A percentile compares a stretch with the other conserved stretches of the same genome.
Conservation (phyloP, 1,139 yeast genomes). For the Nakaseomyces sp. region DNA sequence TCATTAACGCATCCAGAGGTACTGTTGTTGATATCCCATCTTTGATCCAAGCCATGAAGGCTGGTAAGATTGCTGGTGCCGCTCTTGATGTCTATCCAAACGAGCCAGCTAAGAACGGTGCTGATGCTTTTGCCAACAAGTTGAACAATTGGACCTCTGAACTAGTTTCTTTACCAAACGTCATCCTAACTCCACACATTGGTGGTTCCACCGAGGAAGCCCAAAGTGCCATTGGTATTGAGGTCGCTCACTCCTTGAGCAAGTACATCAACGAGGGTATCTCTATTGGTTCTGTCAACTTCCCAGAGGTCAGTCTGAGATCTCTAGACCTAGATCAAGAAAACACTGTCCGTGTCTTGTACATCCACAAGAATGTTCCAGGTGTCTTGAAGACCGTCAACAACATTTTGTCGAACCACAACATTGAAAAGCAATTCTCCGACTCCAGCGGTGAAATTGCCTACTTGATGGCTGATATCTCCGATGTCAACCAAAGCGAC, state of each 20-base stretch:
- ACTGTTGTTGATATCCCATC: conserved; percentile 96
- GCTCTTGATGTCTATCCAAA: conserved; percentile 95
- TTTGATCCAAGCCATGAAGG: conserved; percentile 78
- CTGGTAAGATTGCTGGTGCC: conserved; percentile 94
- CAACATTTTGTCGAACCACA: conserved; percentile 88
- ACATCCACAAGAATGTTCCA: conserved; percentile 96
- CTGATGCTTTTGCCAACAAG: conserved; percentile 57
- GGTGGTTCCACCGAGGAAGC: conserved; percentile 99
- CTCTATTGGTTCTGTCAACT: conserved; percentile 93
- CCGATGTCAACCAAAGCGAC: conserved; percentile 73
- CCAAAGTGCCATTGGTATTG: conserved; percentile 94
- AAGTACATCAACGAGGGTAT: conserved; percentile 94
- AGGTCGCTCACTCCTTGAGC: conserved; percentile 77
- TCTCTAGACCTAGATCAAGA: conserved; percentile 83
- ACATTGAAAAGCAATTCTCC: conserved; percentile 94
- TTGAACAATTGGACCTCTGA: conserved; percentile 82
- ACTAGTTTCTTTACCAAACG: conserved; percentile 72
- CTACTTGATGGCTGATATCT: conserved; percentile 94
- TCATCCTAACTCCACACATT: conserved; percentile 91
- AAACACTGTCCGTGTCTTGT: conserved; percentile 83
- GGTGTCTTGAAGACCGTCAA: conserved; percentile 98
- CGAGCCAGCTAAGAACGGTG: conserved; percentile 97
- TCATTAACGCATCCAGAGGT: conserved; percentile 95
- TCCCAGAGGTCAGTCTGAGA: conserved; percentile 96
- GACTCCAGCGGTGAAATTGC: conserved; percentile 96